These are phyloP conservation scores for Melastoma candidum DNA, from an alignment of 441 rosid species.

Conservation along the genomic window DNA sequence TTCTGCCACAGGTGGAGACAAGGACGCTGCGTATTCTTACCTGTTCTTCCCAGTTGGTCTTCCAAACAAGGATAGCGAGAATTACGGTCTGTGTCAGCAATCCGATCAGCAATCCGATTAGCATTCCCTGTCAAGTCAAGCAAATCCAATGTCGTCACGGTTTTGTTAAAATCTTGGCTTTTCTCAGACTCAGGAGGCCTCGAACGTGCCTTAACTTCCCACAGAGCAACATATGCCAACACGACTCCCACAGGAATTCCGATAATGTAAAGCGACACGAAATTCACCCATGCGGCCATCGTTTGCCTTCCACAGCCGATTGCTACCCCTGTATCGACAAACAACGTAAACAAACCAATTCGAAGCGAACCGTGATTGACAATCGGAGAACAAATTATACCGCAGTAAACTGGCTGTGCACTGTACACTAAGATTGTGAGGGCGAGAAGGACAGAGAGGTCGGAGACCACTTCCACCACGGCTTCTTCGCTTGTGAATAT, in stretches of 20 bases:
- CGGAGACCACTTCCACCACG: constrained; percentile 26
- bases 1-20: too few species aligned
- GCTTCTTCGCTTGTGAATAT: constrained; percentile 23
- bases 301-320: constrained; percentile 10
- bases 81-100: constrained; percentile 14
- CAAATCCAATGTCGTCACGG: too few species aligned
- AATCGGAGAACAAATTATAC: neutral
- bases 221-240: constrained; percentile 19
- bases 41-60: constrained; percentile 28
- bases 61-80: constrained; percentile 18
- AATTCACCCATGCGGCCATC: constrained; percentile 12
- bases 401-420: constrained; percentile 24
- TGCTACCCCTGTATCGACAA: constrained; percentile 12
- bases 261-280: constrained; percentile 15
- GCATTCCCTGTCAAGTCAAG: constrained; percentile 16
- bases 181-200: too few species aligned
- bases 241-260: constrained; percentile 18
- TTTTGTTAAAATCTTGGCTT: too few species aligned
- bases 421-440: constrained; percentile 32
- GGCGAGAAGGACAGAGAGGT: constrained; percentile 33
- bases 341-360: neutral
- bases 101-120: constrained; percentile 26
- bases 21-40: constrained; percentile 8
- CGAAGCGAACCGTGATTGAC: neutral
- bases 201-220: constrained; percentile 15